Evolutionary conservation across 1,284 basidiomycete species (phyloP), one percentile per base, ranked within the genome.

Genomic region (Naganishia cerealis): DNA sequence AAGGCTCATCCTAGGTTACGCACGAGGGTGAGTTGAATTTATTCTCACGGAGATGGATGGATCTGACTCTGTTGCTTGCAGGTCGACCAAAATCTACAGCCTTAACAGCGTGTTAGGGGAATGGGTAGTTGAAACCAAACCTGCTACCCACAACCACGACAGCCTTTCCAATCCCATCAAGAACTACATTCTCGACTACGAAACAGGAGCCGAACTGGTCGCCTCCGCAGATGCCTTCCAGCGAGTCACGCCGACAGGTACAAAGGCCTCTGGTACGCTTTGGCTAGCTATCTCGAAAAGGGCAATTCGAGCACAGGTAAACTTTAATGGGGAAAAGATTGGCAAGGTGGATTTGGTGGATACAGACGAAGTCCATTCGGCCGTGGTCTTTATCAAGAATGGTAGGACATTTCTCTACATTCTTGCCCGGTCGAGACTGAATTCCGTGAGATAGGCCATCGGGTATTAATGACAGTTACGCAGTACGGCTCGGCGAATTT

Each of bases 391-490:
- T 7, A 85, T 83, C 15, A 87, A 89, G 5, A 85, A 88, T 61
- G 84, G 87, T 63, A 77, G 82, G 65, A 80, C 74, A 56, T 82
- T 83, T 12, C 83, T 12, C 9, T 29, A 3, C 10, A 15, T 53
- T 5, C 38, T n/a, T n/a, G 13, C 39, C 2, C 10, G 12, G 7
- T 3, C 13, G 15, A 7, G 16, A 39, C 61, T 63, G 3, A 62
- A 13, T n/a, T 12, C 13, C 15, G 87, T 86, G 72, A 38, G 54
- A 40, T 65, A 81, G 80, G 78, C 16, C 73, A 78, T 57, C 76
- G 83, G 71, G 87, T 86, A 0, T 77, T 92, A 21, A 85, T 89
- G 16, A 86, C 85, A 16, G 84, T 88, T 71, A 89, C 87, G 0
- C 85, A 85, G 61, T 73, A 83, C 8, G 79, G 80, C 7, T 83